Evolutionary conservation across 2,329 filamentous ascomycete species (phyloP).

Genomic region (Pseudogymnoascus sp.): DNA sequence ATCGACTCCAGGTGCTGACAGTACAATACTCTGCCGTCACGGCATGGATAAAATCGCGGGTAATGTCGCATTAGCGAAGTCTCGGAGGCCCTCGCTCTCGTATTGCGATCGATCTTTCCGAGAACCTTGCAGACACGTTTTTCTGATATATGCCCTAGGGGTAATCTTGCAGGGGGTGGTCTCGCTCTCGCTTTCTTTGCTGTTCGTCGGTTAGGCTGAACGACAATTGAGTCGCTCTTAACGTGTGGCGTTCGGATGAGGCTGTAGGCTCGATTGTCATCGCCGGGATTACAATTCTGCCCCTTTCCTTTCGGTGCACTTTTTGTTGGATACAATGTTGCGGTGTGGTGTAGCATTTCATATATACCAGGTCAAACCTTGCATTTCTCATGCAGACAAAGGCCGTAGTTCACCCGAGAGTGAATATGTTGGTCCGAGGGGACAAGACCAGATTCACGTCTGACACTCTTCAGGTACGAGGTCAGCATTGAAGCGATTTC

Average conservation of each 20-base stretch:
- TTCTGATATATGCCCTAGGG: neutral
- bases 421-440: neutral
- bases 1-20: neutral
- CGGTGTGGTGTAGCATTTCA: neutral
- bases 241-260: neutral
- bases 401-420: neutral
- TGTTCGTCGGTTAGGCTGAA: neutral
- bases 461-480: neutral
- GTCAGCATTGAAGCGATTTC: neutral
- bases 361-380: neutral
- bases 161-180: neutral
- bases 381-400: neutral
- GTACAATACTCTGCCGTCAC: neutral
- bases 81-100: neutral
- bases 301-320: neutral
- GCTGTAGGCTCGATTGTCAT: neutral
- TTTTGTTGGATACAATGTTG: neutral
- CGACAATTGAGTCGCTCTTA: neutral
- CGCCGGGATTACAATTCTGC: neutral
- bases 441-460: neutral
- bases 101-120: neutral
- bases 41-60: neutral
- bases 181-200: neutral
- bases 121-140: slow-evolving; percentile 7
- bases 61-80: neutral